Conservation (phyloP, 371 early-diverging fungal species). For the Saksenaea vasiformis region DNA sequence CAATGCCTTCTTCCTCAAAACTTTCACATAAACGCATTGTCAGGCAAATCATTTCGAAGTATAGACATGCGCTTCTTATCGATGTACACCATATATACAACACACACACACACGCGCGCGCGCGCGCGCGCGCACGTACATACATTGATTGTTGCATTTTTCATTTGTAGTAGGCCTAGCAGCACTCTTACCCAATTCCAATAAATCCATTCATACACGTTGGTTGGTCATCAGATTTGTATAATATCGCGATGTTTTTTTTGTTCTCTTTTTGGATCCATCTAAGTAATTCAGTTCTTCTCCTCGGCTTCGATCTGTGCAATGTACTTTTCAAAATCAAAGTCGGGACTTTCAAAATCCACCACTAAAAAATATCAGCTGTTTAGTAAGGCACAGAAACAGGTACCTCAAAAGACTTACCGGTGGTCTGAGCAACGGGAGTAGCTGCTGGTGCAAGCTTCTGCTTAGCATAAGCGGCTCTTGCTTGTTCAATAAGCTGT, state of each 20-base stretch:
- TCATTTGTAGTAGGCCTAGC: background rate
- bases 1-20: background rate
- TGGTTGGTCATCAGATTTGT: background rate
- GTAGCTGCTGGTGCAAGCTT: slow-evolving; percentile 29
- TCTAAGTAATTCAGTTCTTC: slow-evolving; percentile 19
- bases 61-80: background rate
- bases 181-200: background rate
- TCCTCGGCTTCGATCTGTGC: slow-evolving; percentile 44
- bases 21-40: background rate
- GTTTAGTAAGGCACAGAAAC: background rate
- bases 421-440: slow-evolving; percentile 9
- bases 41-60: background rate
- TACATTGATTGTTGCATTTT: no score
- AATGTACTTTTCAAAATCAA: slow-evolving; percentile 66
- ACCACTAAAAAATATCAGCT: slow-evolving; percentile 26
- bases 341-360: slow-evolving; percentile 65
- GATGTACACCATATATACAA: background rate
- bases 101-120: no score
- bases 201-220: background rate
- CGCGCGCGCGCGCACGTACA: no score
- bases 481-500: slow-evolving; percentile 71
- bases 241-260: background rate
- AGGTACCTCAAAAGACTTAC: slow-evolving; percentile 11
- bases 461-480: slow-evolving; percentile 69
- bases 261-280: slow-evolving; percentile 20